Base-by-base conservation (phyloP, 345 rosid genomes). In the Zanthoxylum bungeanum region DNA sequence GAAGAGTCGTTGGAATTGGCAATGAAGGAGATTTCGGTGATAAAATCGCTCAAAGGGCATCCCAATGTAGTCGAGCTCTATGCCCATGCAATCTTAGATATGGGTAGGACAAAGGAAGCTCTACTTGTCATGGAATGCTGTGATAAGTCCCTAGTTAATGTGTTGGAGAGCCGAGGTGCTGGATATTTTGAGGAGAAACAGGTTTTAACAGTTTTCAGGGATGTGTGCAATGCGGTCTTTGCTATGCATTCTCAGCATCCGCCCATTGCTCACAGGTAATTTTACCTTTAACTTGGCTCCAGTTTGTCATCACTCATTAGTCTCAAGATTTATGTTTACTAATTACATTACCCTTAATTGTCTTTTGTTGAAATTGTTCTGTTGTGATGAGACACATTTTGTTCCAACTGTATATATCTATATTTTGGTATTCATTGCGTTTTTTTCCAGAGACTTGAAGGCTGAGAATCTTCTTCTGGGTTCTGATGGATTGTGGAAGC, bases 221-320 rank as follows among this genome's bases (percentile, higher is more conserved):
- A 96, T 80, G 87, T 88, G 42, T 96, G 98, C 47, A 93, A 93
- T 80, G 98, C 98, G 17, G 96, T 96, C 58, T 96, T 84, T 78
- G 98, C 97, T 2, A 88, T 96, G 99, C 99, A 96, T 76, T 85
- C 87, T 72, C 98, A 87, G 63, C 82, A 91, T 42, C 98, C 96
- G 19, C 95, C 96, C 12, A 77, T 93, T 66, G 99, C 99, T 66
- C 99, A 96, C 80, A 84, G 99, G 99, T 96, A 72, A 51, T 33
- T 12, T 2, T 59, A 22, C 70, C 47, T 42, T 62, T 60, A 53
- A 9, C 47, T 50, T 19, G n/a, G 53, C 42, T 27, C 24, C 6
- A 8, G n/a, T 42, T 64, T 47, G 21, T 57, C 7, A 19, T 58
- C 53, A n/a, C n/a, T n/a, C n/a, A n/a, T n/a, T n/a, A 49, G 5